phyloP scores from a whole-genome alignment of 2,329 filamentous ascomycete species.

The Aspergillus proliferans region DNA sequence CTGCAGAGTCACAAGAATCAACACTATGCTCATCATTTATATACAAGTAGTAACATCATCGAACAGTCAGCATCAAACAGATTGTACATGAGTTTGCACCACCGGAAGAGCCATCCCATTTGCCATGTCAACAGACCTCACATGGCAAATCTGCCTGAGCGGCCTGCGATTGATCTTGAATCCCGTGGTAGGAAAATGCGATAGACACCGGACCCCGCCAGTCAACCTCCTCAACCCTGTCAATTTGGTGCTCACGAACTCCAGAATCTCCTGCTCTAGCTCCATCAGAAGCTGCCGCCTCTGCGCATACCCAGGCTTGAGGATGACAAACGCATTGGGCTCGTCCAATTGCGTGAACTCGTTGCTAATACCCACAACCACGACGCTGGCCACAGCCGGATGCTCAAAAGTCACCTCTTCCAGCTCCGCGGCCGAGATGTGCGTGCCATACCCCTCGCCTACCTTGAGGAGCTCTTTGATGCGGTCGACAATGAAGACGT shows the following conservation, averaged over 20 bases:
- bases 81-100: too few relatives aligned
- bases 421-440: conserved; percentile 24
- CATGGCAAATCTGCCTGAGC: too few relatives aligned
- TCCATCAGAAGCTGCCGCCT: not conserved
- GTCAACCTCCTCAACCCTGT: conserved; percentile 9
- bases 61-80: too few relatives aligned
- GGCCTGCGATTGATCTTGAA: too few relatives aligned
- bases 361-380: conserved; percentile 26
- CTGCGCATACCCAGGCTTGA: conserved; percentile 8
- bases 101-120: too few relatives aligned
- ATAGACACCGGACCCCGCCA: conserved; percentile 9
- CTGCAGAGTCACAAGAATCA: too few relatives aligned
- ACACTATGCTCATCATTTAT: too few relatives aligned
- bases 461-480: conserved; percentile 32
- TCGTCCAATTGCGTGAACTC: conserved; percentile 7
- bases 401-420: conserved; percentile 28
- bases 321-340: conserved; percentile 12
- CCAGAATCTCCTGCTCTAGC: conserved; percentile 4
- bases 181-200: conserved; percentile 7
- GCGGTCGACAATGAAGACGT: conserved; percentile 17
- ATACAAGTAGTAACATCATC: too few relatives aligned
- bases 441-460: conserved; percentile 30
- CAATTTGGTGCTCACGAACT: conserved; percentile 5
- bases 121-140: too few relatives aligned
- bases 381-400: conserved; percentile 23